A percentile compares a stretch with the other conserved stretches of the same genome.
Evolutionary conservation across 2,329 filamentous ascomycete species (phyloP).

Genomic region (Beauveria scarabaeidicola): DNA sequence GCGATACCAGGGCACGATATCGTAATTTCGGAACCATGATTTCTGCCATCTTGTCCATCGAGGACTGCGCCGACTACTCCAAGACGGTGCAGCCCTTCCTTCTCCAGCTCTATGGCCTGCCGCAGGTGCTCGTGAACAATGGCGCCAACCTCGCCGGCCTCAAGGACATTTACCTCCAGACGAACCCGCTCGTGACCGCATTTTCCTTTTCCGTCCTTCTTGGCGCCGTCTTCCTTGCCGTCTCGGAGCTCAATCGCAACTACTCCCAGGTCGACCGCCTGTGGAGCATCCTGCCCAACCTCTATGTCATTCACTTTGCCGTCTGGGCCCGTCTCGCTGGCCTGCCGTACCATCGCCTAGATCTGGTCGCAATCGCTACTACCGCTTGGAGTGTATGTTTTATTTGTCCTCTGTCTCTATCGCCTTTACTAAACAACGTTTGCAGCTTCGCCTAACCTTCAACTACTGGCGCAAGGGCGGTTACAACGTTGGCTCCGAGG

Average conservation of each 20-base stretch:
- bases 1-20: background rate
- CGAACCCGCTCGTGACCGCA: conserved; percentile 75
- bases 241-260: conserved; percentile 81
- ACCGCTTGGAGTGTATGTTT: conserved; percentile 70
- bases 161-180: conserved; percentile 65
- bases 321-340: conserved; percentile 73
- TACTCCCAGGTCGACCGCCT: conserved; percentile 93
- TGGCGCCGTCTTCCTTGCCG: conserved; percentile 62
- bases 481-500: conserved; percentile 80
- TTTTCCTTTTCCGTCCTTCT: conserved; percentile 64
- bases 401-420: no score
- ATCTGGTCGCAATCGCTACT: conserved; percentile 63
- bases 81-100: conserved; percentile 69
- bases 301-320: conserved; percentile 79
- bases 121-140: conserved; percentile 52
- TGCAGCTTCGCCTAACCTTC: conserved; percentile 70
- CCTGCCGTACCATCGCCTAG: conserved; percentile 60
- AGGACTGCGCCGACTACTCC: conserved; percentile 68
- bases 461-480: conserved; percentile 97
- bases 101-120: conserved; percentile 60
- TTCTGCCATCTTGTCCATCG: conserved; percentile 59
- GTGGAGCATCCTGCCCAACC: conserved; percentile 82
- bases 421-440: background rate
- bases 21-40: conserved; percentile 44
- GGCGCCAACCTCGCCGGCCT: conserved; percentile 54